phyloP scores from a whole-genome alignment of 1,139 yeast genomes.

The Hansenula anomala region DNA sequence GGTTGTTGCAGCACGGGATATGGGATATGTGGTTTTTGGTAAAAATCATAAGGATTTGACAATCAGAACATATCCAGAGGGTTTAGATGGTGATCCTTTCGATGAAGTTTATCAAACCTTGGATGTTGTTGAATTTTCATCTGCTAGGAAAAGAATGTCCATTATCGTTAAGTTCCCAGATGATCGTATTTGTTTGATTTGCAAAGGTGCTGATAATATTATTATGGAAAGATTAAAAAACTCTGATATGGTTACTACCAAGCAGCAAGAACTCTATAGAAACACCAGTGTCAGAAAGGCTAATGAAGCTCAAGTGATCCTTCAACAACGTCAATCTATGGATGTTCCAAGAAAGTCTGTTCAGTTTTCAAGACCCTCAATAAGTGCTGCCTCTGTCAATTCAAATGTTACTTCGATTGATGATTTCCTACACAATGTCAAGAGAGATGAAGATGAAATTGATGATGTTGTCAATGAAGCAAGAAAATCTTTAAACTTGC shows the following conservation, averaged over 20 bases:
- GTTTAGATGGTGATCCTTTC: conserved; percentile 60
- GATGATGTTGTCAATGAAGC: conserved; percentile 56
- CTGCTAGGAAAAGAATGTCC: conserved; percentile 92
- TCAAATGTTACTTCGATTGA: conserved; percentile 45
- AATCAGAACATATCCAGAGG: conserved; percentile 77
- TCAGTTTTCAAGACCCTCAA: conserved; percentile 17
- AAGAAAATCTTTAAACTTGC: conserved; percentile 58
- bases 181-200: conserved; percentile 68
- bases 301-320: conserved; percentile 76
- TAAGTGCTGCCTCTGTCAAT: conserved; percentile 11
- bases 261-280: conserved; percentile 58
- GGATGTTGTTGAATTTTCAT: conserved; percentile 81
- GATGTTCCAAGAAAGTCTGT: conserved; percentile 22
- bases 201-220: conserved; percentile 97
- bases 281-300: conserved; percentile 62
- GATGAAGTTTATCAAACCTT: conserved; percentile 69
- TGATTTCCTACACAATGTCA: conserved; percentile 43
- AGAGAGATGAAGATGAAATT: conserved; percentile 49
- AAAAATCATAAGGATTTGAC: conserved; percentile 55
- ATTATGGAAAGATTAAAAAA: conserved; percentile 70
- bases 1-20: conserved; percentile 89
- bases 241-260: conserved; percentile 51
- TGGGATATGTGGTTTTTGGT: conserved; percentile 80
- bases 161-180: conserved; percentile 78
- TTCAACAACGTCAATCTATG: conserved; percentile 40